phyloP scores from a whole-genome alignment of 768 basidiomycete species.

The Mycena venus region DNA sequence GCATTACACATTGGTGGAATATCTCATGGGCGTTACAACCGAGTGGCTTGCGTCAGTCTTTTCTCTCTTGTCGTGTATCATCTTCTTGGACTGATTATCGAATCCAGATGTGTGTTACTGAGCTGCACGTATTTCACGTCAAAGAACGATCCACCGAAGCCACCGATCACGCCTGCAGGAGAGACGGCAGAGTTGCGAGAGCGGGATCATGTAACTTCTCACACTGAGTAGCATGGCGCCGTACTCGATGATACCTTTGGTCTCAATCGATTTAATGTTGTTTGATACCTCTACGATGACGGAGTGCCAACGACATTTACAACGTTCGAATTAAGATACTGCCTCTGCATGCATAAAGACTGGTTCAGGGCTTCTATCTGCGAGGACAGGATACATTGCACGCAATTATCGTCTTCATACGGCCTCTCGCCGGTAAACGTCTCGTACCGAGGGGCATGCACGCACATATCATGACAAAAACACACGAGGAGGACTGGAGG shows the following conservation, averaged over 20 bases:
- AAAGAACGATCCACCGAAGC: background rate
- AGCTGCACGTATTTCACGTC: background rate
- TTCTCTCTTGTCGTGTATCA: background rate
- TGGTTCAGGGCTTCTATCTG: background rate
- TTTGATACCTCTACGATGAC: no score
- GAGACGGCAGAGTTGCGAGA: no score
- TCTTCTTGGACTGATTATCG: background rate
- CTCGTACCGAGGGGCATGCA: background rate
- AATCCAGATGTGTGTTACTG: background rate
- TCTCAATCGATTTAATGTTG: no score
- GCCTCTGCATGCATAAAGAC: no score
- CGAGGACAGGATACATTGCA: slow-evolving; percentile 16
- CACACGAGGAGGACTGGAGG: no score
- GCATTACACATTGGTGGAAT: slow-evolving; percentile 21
- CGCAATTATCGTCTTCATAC: slow-evolving; percentile 13
- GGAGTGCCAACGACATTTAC: no score
- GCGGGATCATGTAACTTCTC: no score
- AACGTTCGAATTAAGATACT: no score
- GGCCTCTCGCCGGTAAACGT: slow-evolving; percentile 7
- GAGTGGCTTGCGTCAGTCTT: slow-evolving; percentile 28
- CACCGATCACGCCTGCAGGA: no score
- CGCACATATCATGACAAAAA: no score
- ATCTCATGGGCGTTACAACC: slow-evolving; percentile 24
- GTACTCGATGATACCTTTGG: no score
- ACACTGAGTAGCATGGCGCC: no score